Evolutionary conservation across 768 basidiomycete species (phyloP).

Genomic region (Candolleomyces eurysporus): DNA sequence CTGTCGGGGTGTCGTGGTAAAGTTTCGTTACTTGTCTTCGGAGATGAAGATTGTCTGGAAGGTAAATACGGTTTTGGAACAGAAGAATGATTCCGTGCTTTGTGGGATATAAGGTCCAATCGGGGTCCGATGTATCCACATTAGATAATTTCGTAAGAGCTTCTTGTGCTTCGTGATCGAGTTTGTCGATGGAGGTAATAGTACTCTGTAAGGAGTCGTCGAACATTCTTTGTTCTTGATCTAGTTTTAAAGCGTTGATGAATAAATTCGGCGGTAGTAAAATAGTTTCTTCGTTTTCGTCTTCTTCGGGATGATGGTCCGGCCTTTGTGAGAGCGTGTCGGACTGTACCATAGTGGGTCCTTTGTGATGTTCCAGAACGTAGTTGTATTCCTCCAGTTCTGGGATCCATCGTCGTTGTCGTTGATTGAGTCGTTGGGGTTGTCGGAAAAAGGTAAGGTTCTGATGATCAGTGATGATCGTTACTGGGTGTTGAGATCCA

Average conservation of each 20-base stretch:
- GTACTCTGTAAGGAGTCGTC: slow-evolving; percentile 10
- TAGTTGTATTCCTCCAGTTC: slow-evolving; percentile 26
- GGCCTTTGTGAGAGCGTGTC: slow-evolving; percentile 16
- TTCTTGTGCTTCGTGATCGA: not conserved
- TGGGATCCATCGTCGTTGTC: slow-evolving; percentile 20
- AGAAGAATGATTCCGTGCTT: slow-evolving; percentile 2
- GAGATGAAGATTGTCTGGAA: slow-evolving; percentile 2
- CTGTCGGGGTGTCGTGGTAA: slow-evolving; percentile 3
- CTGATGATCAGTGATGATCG: too few species aligned
- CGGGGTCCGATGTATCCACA: not conserved
- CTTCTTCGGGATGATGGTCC: too few species aligned
- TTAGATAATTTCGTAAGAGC: not conserved
- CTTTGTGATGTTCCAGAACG: slow-evolving; percentile 26
- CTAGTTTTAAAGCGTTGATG: slow-evolving; percentile 15
- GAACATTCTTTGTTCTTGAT: slow-evolving; percentile 11
- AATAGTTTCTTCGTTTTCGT: too few species aligned
- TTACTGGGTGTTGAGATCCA: too few species aligned
- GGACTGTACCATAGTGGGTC: slow-evolving; percentile 12
- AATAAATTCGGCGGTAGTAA: slow-evolving; percentile 12
- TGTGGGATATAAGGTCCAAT: slow-evolving; percentile 6
- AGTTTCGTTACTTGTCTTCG: not conserved
- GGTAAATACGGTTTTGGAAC: not conserved
- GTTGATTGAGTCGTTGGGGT: slow-evolving; percentile 24
- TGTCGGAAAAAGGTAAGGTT: slow-evolving; percentile 15
- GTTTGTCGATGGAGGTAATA: not conserved